These are phyloP conservation scores for Penicillium olsonii DNA, from an alignment of 2,329 filamentous ascomycete genomes.

Conservation along the genomic window DNA sequence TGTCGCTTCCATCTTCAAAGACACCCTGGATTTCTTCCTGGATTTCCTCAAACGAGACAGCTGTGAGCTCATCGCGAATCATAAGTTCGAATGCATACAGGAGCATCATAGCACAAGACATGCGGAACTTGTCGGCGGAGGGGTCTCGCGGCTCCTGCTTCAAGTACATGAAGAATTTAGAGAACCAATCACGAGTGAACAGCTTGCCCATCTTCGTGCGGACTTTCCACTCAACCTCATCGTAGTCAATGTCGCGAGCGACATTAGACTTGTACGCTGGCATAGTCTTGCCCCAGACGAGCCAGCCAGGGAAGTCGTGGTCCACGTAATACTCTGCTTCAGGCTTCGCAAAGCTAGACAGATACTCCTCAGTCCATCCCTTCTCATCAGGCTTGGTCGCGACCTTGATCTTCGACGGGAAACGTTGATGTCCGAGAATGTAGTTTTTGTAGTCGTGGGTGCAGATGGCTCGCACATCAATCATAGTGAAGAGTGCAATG, in stretches of 20 bases:
- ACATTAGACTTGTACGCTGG: slow-evolving; percentile 75
- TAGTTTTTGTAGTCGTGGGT: slow-evolving; percentile 86
- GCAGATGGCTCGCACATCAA: slow-evolving; percentile 84
- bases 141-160: slow-evolving; percentile 92
- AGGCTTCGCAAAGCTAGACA: slow-evolving; percentile 74
- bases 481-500: slow-evolving; percentile 75
- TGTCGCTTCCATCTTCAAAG: slow-evolving; percentile 91
- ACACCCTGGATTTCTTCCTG: slow-evolving; percentile 75
- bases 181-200: slow-evolving; percentile 82
- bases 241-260: slow-evolving; percentile 68
- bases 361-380: slow-evolving; percentile 75
- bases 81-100: slow-evolving; percentile 90
- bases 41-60: slow-evolving; percentile 81
- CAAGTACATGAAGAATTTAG: slow-evolving; percentile 84
- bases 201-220: slow-evolving; percentile 78
- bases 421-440: slow-evolving; percentile 74
- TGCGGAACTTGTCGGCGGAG: slow-evolving; percentile 80
- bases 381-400: slow-evolving; percentile 72
- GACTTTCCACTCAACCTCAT: slow-evolving; percentile 73
- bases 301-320: slow-evolving; percentile 89
- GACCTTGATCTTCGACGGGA: slow-evolving; percentile 75
- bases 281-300: slow-evolving; percentile 91
- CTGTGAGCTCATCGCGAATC: slow-evolving; percentile 71
- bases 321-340: slow-evolving; percentile 88
- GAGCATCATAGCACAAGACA: slow-evolving; percentile 81